These are phyloP conservation scores for Aspergillus quadricinctus DNA, from an alignment of 2,329 filamentous ascomycete genomes.

Conservation along the genomic window DNA sequence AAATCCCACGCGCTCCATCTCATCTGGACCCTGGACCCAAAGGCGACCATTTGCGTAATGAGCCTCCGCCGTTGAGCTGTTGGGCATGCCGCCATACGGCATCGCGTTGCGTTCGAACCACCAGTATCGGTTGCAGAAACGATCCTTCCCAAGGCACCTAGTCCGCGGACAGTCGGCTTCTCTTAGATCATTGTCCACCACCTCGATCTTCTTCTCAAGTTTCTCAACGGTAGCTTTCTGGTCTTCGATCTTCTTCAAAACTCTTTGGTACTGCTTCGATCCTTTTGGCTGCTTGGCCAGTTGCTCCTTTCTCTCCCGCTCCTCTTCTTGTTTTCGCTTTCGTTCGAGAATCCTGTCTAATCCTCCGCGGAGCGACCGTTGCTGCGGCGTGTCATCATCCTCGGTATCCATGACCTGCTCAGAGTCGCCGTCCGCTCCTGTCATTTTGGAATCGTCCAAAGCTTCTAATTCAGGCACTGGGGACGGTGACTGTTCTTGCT, in stretches of 20 bases:
- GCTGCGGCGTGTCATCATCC: constrained; percentile 59
- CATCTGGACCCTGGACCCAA: constrained; percentile 94
- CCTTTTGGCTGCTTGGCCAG: constrained; percentile 68
- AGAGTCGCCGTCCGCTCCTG: constrained; percentile 55
- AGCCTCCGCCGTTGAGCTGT: constrained; percentile 80
- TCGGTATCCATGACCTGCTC: constrained; percentile 64
- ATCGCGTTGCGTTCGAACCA: constrained; percentile 99
- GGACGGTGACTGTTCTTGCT: constrained; percentile 41
- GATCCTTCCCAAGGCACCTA: constrained; percentile 82
- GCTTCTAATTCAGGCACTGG: constrained; percentile 40
- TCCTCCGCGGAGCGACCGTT: constrained; percentile 57
- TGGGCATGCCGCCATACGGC: constrained; percentile 85
- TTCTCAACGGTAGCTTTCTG: constrained; percentile 75
- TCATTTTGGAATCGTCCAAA: constrained; percentile 37
- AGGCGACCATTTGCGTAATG: constrained; percentile 91
- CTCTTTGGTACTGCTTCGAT: constrained; percentile 81
- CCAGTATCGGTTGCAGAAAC: constrained; percentile 98
- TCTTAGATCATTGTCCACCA: constrained; percentile 85
- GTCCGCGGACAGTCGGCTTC: constrained; percentile 92
- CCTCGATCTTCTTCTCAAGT: constrained; percentile 78
- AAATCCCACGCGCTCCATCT: constrained; percentile 79
- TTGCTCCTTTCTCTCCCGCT: constrained; percentile 64
- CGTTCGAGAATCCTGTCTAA: constrained; percentile 67
- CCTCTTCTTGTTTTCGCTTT: constrained; percentile 70
- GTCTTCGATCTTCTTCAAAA: constrained; percentile 84